Base-by-base conservation (phyloP, 768 basidiomycete species). In the Rhodotorula babjevae region DNA sequence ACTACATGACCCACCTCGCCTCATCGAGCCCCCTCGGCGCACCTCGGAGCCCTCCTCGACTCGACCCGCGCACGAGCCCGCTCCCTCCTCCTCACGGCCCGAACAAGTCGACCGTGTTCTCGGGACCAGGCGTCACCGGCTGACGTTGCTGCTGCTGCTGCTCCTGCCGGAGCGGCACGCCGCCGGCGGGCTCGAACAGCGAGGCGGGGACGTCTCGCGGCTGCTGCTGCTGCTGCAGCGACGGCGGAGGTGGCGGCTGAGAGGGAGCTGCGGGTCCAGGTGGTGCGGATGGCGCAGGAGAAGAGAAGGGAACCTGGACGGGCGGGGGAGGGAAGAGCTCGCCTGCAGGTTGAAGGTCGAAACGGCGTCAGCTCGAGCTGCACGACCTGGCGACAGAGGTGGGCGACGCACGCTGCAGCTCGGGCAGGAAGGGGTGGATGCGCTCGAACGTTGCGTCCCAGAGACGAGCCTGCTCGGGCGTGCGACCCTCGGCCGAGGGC, bases 391-490 rank as follows among this genome's bases (percentile, higher is more conserved):
- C 12, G 19, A 21, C 9, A n/a, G 7, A 5, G 8, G 77, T 18
- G 36, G 92, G 85, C 42, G 91, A 84, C 59, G 90, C 88, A 27
- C 84, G 83, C 73, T 97, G 82, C 82, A 98, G 94, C 29, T 92
- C 91, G 25, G 95, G 95, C 68, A 98, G 82, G 83, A 98, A 93
- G 53, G 89, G 86, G 76, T 95, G 93, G 77, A 97, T 87, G 72
- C 92, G 85, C 75, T 92, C 90, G 69, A 89, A 87, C 4, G 93
- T 94, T 36, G 88, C 86, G 21, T 85, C 85, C 94, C 94, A 99
- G 47, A 97, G 82, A 15, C 49, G 59, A 19, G 73, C 7, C 85
- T 88, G 72, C 84, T 85, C 79, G 88, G 88, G 59, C 83, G 84
- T 66, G 87, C 87, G 63, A 2, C 36, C 42, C 2, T 72, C 68